Evolutionary conservation across 2,329 filamentous ascomycete genomes (phyloP), one percentile per base, ranked within the genome.

Genomic region (Acephala macrosclerotiorum): DNA sequence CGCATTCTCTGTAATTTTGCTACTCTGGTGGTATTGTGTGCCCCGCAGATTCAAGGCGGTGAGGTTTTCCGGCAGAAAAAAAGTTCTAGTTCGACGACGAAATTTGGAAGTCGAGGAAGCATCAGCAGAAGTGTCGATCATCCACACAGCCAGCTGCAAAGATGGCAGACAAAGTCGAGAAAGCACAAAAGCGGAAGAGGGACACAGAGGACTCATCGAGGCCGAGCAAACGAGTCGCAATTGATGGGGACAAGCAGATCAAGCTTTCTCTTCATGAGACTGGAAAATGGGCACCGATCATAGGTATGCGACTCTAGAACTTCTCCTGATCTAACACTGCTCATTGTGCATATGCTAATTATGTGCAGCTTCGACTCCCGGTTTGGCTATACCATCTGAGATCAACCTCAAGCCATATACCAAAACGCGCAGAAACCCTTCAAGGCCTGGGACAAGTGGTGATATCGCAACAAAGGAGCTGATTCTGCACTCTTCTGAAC

Each of bases 401-500:
- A 71, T 77, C 29, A 60, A 70, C 16, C 67, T 79, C 20, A 68
- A 73, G 47, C 72, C 77, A 58, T 79, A 76, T 35, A 72, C 71
- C 3, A 75, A 75, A 60, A 49, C 66, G 49, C 74, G 75, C 36
- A 67, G 67, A 58, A 74, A 75, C 58, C 62, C 66, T 22, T 61
- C 68, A 47, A 65, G 65, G 35, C 58, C 69, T 20, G 71, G 74
- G 42, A 67, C 55, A 36, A 75, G 69, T 29, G 68, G 70, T 22
- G 61, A 66, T 14, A 75, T 77, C 61, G 70, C 73, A 47, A 73
- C 71, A 20, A 75, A 81, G 61, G 85, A 87, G 71, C 78, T 90
- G 14, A 74, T 89, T 0, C 78, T 90, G 51, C 85, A 89, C 74
- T 88, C 87, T 9, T 81, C 81, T 3, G 80, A 79, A 55, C 86